phyloP scores from a whole-genome alignment of 352 stramenopile species.

The Nothophytophthora sp. region DNA sequence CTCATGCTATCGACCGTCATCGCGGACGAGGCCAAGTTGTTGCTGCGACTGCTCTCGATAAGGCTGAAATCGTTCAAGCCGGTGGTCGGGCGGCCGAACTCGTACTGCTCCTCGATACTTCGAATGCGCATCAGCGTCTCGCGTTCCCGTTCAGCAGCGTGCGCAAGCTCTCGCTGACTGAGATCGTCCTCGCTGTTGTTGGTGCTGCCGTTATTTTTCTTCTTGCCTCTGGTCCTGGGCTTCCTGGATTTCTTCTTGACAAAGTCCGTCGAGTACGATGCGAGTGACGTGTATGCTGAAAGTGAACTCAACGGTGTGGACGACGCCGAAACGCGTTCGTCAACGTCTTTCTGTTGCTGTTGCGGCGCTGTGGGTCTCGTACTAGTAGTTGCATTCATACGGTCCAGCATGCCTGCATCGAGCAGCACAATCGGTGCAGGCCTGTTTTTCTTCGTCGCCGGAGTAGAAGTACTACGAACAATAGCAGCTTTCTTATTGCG shows the following conservation, averaged over 20 bases:
- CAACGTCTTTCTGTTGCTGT: not conserved
- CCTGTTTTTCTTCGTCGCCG: slow-evolving; percentile 4
- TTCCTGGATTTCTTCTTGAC: slow-evolving; percentile 24
- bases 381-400: slow-evolving; percentile 4
- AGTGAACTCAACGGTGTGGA: not conserved
- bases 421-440: slow-evolving; percentile 29
- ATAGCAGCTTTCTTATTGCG: not conserved
- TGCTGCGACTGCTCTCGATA: not conserved
- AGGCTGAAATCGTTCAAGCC: not conserved
- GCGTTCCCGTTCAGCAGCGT: not conserved
- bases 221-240: slow-evolving; percentile 2
- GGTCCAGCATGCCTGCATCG: slow-evolving; percentile 21
- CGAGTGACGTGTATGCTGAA: not conserved
- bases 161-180: not conserved
- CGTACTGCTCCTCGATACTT: slow-evolving; percentile 19
- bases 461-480: not conserved
- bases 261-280: not conserved
- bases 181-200: slow-evolving; percentile 29
- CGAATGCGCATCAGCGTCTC: not conserved
- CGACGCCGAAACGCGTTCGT: not conserved
- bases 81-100: slow-evolving; percentile 12
- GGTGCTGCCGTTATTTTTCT: slow-evolving; percentile 6
- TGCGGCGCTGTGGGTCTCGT: not conserved
- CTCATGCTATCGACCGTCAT: slow-evolving; percentile 11
- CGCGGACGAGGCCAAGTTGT: not conserved